Percentiles rank a stretch among this genome's conserved stretches.
These are phyloP conservation scores for Sonneratia caseolaris DNA, from an alignment of 345 rosid genomes.

Conservation along the genomic window DNA sequence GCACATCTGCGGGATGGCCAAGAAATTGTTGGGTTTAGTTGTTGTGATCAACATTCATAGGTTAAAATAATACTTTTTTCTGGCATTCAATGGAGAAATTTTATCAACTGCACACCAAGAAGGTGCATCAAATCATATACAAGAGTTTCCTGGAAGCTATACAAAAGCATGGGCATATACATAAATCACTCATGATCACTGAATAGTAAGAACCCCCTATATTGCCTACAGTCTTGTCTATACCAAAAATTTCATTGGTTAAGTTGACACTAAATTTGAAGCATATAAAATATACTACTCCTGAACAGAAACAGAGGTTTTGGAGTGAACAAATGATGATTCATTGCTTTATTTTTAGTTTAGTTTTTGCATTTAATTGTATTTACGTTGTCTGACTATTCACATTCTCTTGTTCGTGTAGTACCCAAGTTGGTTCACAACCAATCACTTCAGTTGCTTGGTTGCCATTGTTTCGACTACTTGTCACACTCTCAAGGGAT, in stretches of 20 bases:
- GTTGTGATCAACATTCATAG: neutral
- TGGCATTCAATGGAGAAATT: too few relatives aligned
- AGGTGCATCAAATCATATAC: too few relatives aligned
- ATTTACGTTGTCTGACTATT: neutral
- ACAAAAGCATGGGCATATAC: too few relatives aligned
- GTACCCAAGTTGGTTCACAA: conserved; percentile 90
- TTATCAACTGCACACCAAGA: too few relatives aligned
- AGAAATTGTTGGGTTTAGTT: neutral
- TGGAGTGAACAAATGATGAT: neutral
- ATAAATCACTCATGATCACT: too few relatives aligned
- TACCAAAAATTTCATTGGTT: too few relatives aligned
- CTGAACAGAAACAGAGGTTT: neutral
- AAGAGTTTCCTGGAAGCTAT: too few relatives aligned
- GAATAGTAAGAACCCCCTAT: too few relatives aligned
- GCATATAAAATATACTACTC: neutral
- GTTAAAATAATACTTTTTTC: neutral
- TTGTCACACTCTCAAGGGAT: conserved; percentile 82
- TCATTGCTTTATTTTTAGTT: neutral
- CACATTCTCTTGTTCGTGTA: conserved; percentile 15
- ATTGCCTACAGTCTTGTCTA: too few relatives aligned
- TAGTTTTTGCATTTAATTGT: neutral
- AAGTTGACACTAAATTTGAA: neutral
- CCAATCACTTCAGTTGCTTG: conserved; percentile 85
- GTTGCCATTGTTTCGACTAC: conserved; percentile 72
- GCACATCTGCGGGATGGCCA: neutral